Evolutionary conservation across 2,329 filamentous ascomycete genomes (phyloP), one percentile per base, ranked within the genome.

Genomic region (Penicillium sp.): DNA sequence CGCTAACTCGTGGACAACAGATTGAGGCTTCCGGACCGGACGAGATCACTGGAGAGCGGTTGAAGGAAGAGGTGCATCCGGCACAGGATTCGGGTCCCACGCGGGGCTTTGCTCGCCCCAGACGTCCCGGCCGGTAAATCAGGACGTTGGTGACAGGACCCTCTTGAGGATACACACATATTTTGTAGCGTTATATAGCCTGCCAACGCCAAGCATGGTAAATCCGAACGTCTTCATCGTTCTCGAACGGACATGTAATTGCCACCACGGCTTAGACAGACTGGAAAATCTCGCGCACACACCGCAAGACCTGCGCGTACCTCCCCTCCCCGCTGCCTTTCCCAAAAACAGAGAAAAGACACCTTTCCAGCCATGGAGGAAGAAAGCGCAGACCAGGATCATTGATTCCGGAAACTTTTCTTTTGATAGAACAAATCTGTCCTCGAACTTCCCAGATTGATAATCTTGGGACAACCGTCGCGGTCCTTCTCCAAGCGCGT

Each of bases 381-480:
- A 57, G 42, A 44, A 40, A 30, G 38, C 44, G 38, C 33, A 63
- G 53, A 30, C 51, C 45, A n/a, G 10, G 53, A 70, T 76, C 75
- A 78, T 70, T 79, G 75, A 78, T 79, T 79, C 60, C 76, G 73
- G 73, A 79, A 79, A 76, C 76, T 79, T 82, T 91, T 91, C 79
- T 91, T 91, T 79, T 90, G 87, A 76, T 90, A 88, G 70, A 89
- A 87, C 80, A 98, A 85, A 85, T 99, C 95, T 74, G 95, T 99
- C 81, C 95, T 88, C 62, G 91, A 95, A 83, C 91, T 96, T 45
- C 95, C 95, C 75, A 99, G 81, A 77, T 99, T 99, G 76, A 99
- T 98, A 80, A 99, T 99, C 87, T 99, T 99, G 58, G 95, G 95
- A 79, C 95, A 99, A 2, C 95, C 95, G 76, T 99, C 95, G 64